Conservation (phyloP, 768 basidiomycete genomes). For the Gloeophyllum trabeum region DNA sequence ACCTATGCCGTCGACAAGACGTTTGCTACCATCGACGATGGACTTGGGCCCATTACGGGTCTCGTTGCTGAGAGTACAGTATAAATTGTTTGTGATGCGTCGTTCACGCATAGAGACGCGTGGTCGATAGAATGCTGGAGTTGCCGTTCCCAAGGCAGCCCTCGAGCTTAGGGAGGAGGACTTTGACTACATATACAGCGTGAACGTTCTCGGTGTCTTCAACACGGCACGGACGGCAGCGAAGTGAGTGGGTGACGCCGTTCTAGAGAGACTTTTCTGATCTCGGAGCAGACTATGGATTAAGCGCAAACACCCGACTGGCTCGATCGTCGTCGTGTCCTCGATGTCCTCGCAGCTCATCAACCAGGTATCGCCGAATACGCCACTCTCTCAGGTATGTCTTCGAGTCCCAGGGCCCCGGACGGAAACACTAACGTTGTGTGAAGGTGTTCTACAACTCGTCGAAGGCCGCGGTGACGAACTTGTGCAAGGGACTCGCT, state of each 20-base stretch:
- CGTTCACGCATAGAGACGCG: no score
- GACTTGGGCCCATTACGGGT: constrained; percentile 36
- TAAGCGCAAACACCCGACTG: constrained; percentile 19
- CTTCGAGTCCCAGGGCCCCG: no score
- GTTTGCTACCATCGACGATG: constrained; percentile 35
- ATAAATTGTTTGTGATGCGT: no score
- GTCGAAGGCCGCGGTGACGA: constrained; percentile 59
- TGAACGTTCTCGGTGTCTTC: constrained; percentile 60
- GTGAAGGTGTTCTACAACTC: constrained; percentile 43
- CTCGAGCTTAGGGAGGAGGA: constrained; percentile 43
- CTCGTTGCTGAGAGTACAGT: constrained; percentile 36
- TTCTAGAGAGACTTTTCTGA: no score
- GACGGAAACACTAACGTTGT: neutral
- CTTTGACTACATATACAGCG: constrained; percentile 40
- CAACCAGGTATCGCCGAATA: constrained; percentile 33
- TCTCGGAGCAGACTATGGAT: constrained; percentile 43
- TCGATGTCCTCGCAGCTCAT: constrained; percentile 63
- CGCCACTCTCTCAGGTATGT: constrained; percentile 38
- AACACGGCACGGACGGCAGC: constrained; percentile 49
- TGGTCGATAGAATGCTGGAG: constrained; percentile 57
- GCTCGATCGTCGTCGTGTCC: constrained; percentile 52
- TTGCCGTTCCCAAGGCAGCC: constrained; percentile 52
- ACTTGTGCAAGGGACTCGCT: constrained; percentile 50
- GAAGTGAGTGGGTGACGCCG: constrained; percentile 22
- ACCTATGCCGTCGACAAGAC: constrained; percentile 28